Conservation (phyloP, 2,329 filamentous ascomycete genomes). For the Cladosporium colombiae region DNA sequence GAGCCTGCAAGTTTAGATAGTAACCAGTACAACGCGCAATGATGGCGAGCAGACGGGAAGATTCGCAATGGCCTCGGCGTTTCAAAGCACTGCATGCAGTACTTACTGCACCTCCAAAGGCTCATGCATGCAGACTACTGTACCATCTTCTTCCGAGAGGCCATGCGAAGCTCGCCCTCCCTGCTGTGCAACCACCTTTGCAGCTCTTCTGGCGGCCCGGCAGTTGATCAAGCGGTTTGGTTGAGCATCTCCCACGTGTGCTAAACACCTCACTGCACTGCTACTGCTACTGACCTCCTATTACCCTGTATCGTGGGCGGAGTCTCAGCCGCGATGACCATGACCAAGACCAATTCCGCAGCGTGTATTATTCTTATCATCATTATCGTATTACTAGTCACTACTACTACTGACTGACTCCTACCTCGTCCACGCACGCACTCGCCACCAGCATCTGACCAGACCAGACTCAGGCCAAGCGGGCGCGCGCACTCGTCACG, state of each 20-base stretch:
- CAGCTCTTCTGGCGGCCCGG: not conserved
- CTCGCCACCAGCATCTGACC: not conserved
- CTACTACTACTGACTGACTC: not conserved
- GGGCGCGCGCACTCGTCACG: constrained; percentile 1
- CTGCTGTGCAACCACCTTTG: not conserved
- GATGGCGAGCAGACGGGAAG: not conserved
- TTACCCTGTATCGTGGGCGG: not conserved
- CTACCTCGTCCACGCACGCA: not conserved
- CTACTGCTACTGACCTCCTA: not conserved
- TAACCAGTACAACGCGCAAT: not conserved
- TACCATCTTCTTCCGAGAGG: not conserved
- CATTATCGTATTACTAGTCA: not conserved
- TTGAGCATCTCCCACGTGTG: not conserved
- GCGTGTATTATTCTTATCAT: not conserved
- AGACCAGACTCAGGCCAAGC: not conserved
- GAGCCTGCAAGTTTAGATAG: not conserved
- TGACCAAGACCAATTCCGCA: not conserved
- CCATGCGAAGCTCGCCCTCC: not conserved
- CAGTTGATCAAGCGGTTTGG: not conserved
- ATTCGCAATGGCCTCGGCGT: constrained; percentile 15
- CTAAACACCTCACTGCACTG: not conserved
- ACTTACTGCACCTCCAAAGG: not conserved
- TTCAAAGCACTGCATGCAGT: constrained; percentile 2
- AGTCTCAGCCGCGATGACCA: not conserved
- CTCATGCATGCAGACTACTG: not conserved